Percentiles rank a stretch among this genome's conserved stretches.
Conservation (phyloP, 208 protist species). For the Trypanosoma vivax region DNA sequence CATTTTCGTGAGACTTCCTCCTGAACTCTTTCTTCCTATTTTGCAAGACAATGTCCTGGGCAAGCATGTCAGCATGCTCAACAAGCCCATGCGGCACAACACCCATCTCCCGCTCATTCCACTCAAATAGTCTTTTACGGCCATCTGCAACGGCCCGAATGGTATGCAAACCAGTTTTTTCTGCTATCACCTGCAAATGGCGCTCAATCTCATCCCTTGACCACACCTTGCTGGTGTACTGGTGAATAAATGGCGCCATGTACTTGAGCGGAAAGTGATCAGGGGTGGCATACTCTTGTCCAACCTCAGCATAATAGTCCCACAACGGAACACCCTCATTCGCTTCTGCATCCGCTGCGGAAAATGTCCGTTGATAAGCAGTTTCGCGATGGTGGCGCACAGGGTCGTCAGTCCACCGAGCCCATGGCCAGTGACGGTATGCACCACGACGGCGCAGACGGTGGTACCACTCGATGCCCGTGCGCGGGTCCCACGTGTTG, state of each 20-base stretch:
- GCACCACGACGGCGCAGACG: slow-evolving; percentile 48
- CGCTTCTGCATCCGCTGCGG: slow-evolving; percentile 16
- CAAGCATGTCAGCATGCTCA: slow-evolving; percentile 54
- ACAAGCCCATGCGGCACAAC: slow-evolving; percentile 43
- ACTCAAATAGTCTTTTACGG: slow-evolving; percentile 15
- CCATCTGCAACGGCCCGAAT: slow-evolving; percentile 36
- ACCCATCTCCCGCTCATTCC: slow-evolving; percentile 20
- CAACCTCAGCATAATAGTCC: slow-evolving; percentile 71
- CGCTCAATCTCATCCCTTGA: slow-evolving; percentile 27
- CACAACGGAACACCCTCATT: slow-evolving; percentile 64
- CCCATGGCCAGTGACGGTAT: slow-evolving; percentile 78
- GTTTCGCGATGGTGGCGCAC: slow-evolving; percentile 50
- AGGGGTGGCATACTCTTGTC: slow-evolving; percentile 54
- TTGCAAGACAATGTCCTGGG: slow-evolving; percentile 43
- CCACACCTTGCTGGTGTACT: slow-evolving; percentile 64
- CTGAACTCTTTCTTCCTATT: slow-evolving; percentile 41
- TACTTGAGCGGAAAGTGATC: slow-evolving; percentile 65
- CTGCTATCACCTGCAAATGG: slow-evolving; percentile 44
- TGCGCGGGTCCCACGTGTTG: slow-evolving; percentile 64
- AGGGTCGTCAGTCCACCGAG: slow-evolving; percentile 64
- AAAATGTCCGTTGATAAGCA: slow-evolving; percentile 42
- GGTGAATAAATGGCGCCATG: slow-evolving; percentile 65
- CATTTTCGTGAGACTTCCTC: slow-evolving; percentile 27
- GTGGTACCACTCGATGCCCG: slow-evolving; percentile 75
- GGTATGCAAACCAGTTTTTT: slow-evolving; percentile 31